Base-by-base conservation (phyloP, 177 flowering plant species). In the Vitis hybrid region DNA sequence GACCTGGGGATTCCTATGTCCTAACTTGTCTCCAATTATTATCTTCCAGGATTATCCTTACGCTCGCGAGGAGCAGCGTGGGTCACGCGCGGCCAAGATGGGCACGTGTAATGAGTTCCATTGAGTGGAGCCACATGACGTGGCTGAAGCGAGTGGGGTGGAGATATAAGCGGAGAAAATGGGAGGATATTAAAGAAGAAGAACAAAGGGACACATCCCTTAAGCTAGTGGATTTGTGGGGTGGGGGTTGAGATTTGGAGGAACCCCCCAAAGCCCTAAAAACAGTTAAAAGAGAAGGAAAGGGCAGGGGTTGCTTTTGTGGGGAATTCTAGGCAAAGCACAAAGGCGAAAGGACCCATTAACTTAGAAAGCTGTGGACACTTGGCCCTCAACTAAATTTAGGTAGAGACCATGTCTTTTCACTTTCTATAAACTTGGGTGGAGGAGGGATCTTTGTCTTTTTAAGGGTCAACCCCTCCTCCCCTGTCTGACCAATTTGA, bases 1-100 rank as follows among this genome's bases (percentile, higher is more conserved):
- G 64, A 54, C 52, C 56, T 18, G 10, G 50, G 58, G 75, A 71
- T 72, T 72, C 73, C 57, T 52, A 56, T 75, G 77, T 73, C 77
- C 51, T n/a, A 40, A 30, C 64, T 66, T 79, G 79, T 79, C 79
- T 57, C 68, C 78, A 54, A 51, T 76, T 32, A 62, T 70, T 56
- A 17, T 64, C 26, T 5, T 11, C 10, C 23, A 8, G 4, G 9
- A 23, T 48, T 52, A 12, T 7, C 58, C 45, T 60, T 52, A 21
- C 32, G 12, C 14, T 2, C 61, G 10, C 10, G 12, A 40, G 52
- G 55, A 4, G 26, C 56, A 19, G 17, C 60, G n/a, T 17, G 30
- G 14, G 21, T 34, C n/a, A 40, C 60, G 15, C 12, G 8, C 9
- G 30, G 6, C 4, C 45, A 13, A 21, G 26, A 18, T 57, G 18